These are phyloP conservation scores for Citrus australasica DNA, from an alignment of 345 rosid genomes.

Conservation along the genomic window DNA sequence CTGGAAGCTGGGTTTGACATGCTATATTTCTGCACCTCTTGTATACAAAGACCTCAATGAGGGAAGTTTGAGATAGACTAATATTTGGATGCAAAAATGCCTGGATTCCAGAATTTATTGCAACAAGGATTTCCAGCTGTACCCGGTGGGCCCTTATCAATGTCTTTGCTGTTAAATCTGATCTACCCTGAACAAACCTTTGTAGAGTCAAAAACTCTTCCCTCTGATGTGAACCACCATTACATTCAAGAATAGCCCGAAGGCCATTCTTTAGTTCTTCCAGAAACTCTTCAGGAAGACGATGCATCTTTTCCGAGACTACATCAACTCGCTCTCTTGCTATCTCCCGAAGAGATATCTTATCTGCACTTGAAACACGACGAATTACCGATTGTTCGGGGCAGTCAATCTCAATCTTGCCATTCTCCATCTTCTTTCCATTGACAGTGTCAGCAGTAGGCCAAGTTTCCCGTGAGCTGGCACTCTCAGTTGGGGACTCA, in stretches of 20 bases:
- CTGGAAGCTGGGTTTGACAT: conserved; percentile 86
- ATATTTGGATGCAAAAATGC: conserved; percentile 86
- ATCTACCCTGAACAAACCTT: conserved; percentile 71
- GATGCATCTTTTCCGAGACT: conserved; percentile 72
- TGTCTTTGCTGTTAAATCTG: conserved; percentile 80
- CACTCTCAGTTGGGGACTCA: conserved; percentile 97
- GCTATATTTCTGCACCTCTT: conserved; percentile 93
- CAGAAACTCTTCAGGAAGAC: conserved; percentile 65
- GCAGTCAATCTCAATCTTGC: conserved; percentile 60
- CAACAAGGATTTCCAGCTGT: conserved; percentile 89
- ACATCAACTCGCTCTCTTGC: conserved; percentile 84
- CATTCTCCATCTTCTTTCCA: conserved; percentile 67
- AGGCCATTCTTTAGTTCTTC: conserved; percentile 83
- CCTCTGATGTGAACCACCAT: conserved; percentile 71
- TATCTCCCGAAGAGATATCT: conserved; percentile 72
- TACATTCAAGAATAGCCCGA: conserved; percentile 77
- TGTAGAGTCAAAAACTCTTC: conserved; percentile 79
- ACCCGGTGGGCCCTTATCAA: conserved; percentile 73
- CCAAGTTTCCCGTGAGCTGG: conserved; percentile 96
- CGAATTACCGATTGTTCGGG: conserved; percentile 66
- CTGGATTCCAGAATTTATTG: conserved; percentile 85
- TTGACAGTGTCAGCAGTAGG: conserved; percentile 61
- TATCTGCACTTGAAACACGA: conserved; percentile 63
- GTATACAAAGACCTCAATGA: conserved; percentile 81
- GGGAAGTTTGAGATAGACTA: conserved; percentile 78